These are phyloP conservation scores for Hemisphaericaspora xylofermentans DNA, from an alignment of 1,139 yeast species.

Conservation along the genomic window DNA sequence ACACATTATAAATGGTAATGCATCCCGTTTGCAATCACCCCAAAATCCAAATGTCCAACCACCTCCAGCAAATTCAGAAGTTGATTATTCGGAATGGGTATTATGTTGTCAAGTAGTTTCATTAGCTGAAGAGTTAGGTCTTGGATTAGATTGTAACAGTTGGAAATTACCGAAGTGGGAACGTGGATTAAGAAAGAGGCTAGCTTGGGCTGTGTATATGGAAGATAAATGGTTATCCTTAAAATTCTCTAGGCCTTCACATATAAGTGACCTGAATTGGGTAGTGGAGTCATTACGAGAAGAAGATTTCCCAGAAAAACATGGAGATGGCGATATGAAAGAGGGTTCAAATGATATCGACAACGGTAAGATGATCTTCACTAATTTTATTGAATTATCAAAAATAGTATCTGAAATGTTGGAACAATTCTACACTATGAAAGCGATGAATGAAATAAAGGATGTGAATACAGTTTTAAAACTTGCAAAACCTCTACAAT, in stretches of 20 bases:
- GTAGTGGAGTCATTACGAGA: conserved; percentile 59
- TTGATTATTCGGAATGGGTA: conserved; percentile 75
- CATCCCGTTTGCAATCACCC: neutral
- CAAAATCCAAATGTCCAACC: conserved; percentile 6
- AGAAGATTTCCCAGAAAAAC: conserved; percentile 74
- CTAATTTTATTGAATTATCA: conserved; percentile 66
- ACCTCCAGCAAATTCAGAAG: conserved; percentile 24
- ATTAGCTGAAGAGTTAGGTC: conserved; percentile 79
- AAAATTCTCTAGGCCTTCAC: conserved; percentile 79
- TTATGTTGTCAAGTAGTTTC: conserved; percentile 85
- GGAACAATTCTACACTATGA: conserved; percentile 67
- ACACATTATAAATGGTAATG: conserved; percentile 27
- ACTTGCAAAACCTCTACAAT: conserved; percentile 81
- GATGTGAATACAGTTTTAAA: conserved; percentile 66
- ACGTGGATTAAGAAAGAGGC: conserved; percentile 72
- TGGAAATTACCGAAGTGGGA: conserved; percentile 97
- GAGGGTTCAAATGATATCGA: conserved; percentile 71
- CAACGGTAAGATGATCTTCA: conserved; percentile 69
- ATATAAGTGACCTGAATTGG: conserved; percentile 68
- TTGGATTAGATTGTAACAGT: conserved; percentile 78
- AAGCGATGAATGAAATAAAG: conserved; percentile 55
- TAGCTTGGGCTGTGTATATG: conserved; percentile 91
- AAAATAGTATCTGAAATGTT: conserved; percentile 71
- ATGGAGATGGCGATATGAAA: conserved; percentile 54
- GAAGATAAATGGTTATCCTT: conserved; percentile 88